Evolutionary conservation across 2,329 filamentous ascomycete genomes (phyloP), one percentile per base, ranked within the genome.

Genomic region (Monilinia laxa): DNA sequence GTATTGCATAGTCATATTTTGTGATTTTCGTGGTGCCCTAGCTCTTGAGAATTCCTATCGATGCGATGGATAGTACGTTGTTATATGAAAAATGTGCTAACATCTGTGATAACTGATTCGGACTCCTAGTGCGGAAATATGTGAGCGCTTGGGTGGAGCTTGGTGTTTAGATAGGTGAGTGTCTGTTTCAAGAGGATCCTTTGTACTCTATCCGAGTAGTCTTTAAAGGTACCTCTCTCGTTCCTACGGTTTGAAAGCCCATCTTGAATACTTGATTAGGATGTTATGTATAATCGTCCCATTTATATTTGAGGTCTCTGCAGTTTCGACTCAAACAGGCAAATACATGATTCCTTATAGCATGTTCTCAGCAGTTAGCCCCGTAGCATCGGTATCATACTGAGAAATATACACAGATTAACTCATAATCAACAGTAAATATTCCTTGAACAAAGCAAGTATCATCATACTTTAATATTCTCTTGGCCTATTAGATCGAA

Each of bases 1-100:
- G 40, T 12, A 5, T 54, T 49, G 47, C 60, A 20, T 25, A 45
- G 51, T 49, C 60, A 54, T 49, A 54, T 54, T 23, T 53, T 45
- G n/a, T n/a, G 47, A 4, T 45, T 63, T 40, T 42, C 42, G 25
- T 51, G 7, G 25, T 25, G 45, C 35, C 28, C 60, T 49, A 63
- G 5, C 28, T 63, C n/a, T 63, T 28, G 23, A 28, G 60, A 31
- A 28, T 54, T 63, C 38, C 60, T 31, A 10, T 54, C 42, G n/a
- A 54, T 11, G 16, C 49, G 49, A 45, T 54, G 49, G 7, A 54
- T 31, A 14, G 60, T 47, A 40, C 45, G 35, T 16, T 42, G 16
- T 42, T 16, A 42, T 12, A 52, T 31, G 31, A 35, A 31, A 28
- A 60, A 4, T 16, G 31, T 38, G 31, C 49, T 28, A 49, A 42